Conservation (phyloP, 169 alveolate genomes). For the Amoebophrya sp. region DNA sequence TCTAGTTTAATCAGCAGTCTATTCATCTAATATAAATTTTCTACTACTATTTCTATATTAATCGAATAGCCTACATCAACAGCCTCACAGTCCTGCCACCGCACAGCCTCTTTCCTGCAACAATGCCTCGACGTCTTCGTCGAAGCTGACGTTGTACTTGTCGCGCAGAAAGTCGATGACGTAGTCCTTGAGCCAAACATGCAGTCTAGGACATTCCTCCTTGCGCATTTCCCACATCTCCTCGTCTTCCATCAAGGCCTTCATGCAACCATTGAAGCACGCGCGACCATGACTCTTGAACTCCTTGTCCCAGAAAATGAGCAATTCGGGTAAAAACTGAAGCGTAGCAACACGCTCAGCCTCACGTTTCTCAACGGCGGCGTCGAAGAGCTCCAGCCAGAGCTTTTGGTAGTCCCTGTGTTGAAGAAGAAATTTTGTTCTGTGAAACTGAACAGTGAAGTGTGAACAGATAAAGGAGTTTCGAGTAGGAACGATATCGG, state of each 20-base stretch:
- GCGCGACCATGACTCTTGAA: neutral
- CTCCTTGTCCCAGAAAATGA: neutral
- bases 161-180: neutral
- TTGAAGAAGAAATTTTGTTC: no score
- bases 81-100: neutral
- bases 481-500: no score
- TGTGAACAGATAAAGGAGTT: no score
- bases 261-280: neutral
- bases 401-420: neutral
- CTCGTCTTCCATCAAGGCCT: neutral
- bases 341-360: neutral
- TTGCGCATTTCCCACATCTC: neutral
- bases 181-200: neutral
- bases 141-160: neutral
- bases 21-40: no score
- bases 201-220: neutral
- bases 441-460: no score
- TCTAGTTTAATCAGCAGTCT: no score
- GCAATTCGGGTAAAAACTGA: neutral
- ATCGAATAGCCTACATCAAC: neutral
- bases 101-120: neutral
- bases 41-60: no score
- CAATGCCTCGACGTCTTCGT: neutral
- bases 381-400: neutral
- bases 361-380: neutral